These are phyloP conservation scores for Coemansia sp. DNA, from an alignment of 192 early-diverging fungal genomes.

Conservation along the genomic window DNA sequence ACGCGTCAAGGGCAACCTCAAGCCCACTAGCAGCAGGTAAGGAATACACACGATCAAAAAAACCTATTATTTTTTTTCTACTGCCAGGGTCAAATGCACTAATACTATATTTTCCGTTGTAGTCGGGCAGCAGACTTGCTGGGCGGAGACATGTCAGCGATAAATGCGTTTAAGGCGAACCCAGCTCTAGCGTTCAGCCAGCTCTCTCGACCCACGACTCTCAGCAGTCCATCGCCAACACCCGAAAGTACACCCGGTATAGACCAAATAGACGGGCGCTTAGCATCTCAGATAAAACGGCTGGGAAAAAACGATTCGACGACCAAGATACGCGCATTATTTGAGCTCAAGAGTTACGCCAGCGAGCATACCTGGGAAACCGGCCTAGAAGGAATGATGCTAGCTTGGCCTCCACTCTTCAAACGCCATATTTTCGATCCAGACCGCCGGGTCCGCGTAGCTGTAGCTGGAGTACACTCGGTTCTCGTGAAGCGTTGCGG, in stretches of 20 bases:
- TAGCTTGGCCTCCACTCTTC: slow-evolving; percentile 49
- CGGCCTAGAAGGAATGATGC: slow-evolving; percentile 41
- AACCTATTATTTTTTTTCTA: neutral
- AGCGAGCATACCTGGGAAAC: slow-evolving; percentile 59
- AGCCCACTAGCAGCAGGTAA: slow-evolving; percentile 88
- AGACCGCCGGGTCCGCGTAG: slow-evolving; percentile 82
- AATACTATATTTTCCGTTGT: neutral
- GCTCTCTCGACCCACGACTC: slow-evolving; percentile 59
- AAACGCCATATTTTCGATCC: slow-evolving; percentile 65
- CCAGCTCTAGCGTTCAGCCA: slow-evolving; percentile 70
- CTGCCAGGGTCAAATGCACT: neutral
- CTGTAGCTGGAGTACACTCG: slow-evolving; percentile 69
- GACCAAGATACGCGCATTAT: slow-evolving; percentile 86
- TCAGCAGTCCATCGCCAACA: slow-evolving; percentile 21
- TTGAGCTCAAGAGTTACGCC: slow-evolving; percentile 74
- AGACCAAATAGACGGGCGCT: slow-evolving; percentile 61
- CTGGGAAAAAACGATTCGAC: slow-evolving; percentile 86
- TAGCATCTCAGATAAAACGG: slow-evolving; percentile 80
- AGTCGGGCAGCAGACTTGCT: slow-evolving; percentile 54
- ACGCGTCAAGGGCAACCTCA: slow-evolving; percentile 83
- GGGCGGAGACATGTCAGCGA: slow-evolving; percentile 38
- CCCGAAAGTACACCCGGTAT: slow-evolving; percentile 26
- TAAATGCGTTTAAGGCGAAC: slow-evolving; percentile 60
- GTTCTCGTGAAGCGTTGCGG: slow-evolving; percentile 67
- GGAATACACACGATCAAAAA: neutral